phyloP scores from a whole-genome alignment of 2,329 filamentous ascomycete genomes.

The Dactylellina leptospora region DNA sequence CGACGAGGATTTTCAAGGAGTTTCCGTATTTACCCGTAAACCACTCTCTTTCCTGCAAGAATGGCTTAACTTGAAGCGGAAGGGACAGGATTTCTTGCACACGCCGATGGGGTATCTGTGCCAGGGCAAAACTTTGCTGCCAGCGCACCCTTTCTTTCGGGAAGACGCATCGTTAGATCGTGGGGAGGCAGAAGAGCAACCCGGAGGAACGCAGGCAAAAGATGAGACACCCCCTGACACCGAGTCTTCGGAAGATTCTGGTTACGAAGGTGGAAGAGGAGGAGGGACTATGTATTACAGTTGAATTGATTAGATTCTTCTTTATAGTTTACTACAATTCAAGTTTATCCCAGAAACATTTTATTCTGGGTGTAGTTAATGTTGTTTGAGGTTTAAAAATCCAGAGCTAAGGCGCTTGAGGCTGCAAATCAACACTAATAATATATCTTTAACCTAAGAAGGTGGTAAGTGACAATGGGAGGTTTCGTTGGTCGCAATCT shows the following conservation, averaged over 20 bases:
- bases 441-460: too few relatives aligned
- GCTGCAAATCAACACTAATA: too few relatives aligned
- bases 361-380: too few relatives aligned
- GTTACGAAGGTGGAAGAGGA: background rate
- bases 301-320: too few relatives aligned
- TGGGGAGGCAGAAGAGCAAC: background rate
- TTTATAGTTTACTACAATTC: too few relatives aligned
- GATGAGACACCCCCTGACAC: background rate
- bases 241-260: background rate
- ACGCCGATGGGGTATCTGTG: conserved; percentile 70
- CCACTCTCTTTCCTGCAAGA: conserved; percentile 66
- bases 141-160: conserved; percentile 66
- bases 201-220: background rate
- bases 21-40: conserved; percentile 58
- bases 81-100: conserved; percentile 68
- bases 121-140: conserved; percentile 64
- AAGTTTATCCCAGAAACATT: too few relatives aligned
- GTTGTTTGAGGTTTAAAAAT: too few relatives aligned
- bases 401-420: too few relatives aligned
- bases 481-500: too few relatives aligned
- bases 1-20: conserved; percentile 10
- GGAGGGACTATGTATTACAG: too few relatives aligned
- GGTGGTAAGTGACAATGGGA: too few relatives aligned
- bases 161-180: background rate
- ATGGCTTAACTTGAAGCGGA: conserved; percentile 67